Evolutionary conservation across 139 green algal genomes (phyloP), one percentile per base, ranked within the genome.

Genomic region (Auxenochlorella pyrenoidosa): DNA sequence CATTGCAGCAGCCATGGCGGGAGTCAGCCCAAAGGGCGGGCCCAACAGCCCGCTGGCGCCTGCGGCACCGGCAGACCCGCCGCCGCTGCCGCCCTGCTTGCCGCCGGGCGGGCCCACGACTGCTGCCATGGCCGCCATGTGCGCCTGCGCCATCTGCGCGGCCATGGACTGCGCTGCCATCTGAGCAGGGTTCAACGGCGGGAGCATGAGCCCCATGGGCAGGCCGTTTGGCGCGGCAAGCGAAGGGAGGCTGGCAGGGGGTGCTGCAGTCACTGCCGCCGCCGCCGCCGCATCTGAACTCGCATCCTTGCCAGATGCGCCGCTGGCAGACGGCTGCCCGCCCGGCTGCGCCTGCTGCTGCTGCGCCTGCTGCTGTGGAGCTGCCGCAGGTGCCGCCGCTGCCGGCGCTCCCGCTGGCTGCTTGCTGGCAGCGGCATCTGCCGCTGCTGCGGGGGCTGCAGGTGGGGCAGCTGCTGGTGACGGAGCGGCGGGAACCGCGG

Each of bases 121-220:
- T 60, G 79, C 79, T n/a, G 79, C 59, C 36, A 54, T 54, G n/a
- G n/a, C 21, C 54, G 79, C 36, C 58, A 30, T 22, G 16, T 30
- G 28, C 15, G n/a, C 47, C n/a, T 72, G 78, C 58, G 44, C 44
- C 51, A 75, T 75, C 8, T 80, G 73, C 10, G 78, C 78, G 2
- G 79, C 79, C 59, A 75, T 70, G 54, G 54, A 63, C 40, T 75
- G 59, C 22, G 79, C 82, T 28, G 68, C 68, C 82, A 86, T 86
- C 16, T 63, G 54, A 43, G 82, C 44, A 1, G 82, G 66, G 28
- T 70, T 44, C 82, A 78, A 44, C 13, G 66, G 79, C 16, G 65
- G 44, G 15, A 82, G 51, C 70, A 47, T 72, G 5, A 66, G 68
- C 65, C 47, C 32, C 36, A 36, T 51, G 15, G 26, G 83, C 70